Evolutionary conservation across 148 eudicot genomes (phyloP), one percentile per base, ranked within the genome.

Genomic region (Vaccinium darrowii): DNA sequence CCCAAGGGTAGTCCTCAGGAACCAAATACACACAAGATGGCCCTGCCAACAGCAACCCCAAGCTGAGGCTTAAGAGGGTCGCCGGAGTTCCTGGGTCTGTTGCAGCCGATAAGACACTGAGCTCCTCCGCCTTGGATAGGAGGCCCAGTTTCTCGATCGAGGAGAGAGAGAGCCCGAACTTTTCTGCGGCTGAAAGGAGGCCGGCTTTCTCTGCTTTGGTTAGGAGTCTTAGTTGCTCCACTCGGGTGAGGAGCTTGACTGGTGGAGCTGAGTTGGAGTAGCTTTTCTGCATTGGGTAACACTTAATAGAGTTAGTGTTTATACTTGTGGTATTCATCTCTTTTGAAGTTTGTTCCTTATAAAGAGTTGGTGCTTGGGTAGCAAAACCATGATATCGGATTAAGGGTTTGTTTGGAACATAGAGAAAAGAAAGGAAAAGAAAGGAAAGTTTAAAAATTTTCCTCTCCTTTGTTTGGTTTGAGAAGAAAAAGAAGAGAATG

Each of bases 81-180:
- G 96, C 83, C 21, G 99, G 93, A 9, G 98, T 96, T 30, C 85
- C 88, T 0, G 98, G 98, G 83, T 96, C 90, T 6, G 99, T 92
- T 0, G 98, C 98, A 7, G 99, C 98, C 33, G 99, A 96, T 58
- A 96, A 90, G 14, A 95, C 89, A 18, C 99, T 97, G 2, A 96
- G 81, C 43, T 93, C 98, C 84, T 96, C 99, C 0, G 98, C 99
- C 74, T 95, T 96, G 1, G 99, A 96, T 54, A 96, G 92, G 57
- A 96, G 88, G 8, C 99, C 99, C 1, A 93, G 91, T 79, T 91
- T 87, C 90, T 97, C 99, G 27, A 97, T 97, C 50, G 92, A 14
- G 2, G 92, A 84, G 49, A 96, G 86, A 0, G 98, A 95, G 21
- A 97, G 79, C 19, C 99, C 99, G 0, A 81, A 82, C 50, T 89